Percentiles rank a stretch among this genome's conserved stretches.
These are phyloP conservation scores for Malbranchea zuffiana DNA, from an alignment of 2,329 filamentous ascomycete genomes.

Conservation along the genomic window DNA sequence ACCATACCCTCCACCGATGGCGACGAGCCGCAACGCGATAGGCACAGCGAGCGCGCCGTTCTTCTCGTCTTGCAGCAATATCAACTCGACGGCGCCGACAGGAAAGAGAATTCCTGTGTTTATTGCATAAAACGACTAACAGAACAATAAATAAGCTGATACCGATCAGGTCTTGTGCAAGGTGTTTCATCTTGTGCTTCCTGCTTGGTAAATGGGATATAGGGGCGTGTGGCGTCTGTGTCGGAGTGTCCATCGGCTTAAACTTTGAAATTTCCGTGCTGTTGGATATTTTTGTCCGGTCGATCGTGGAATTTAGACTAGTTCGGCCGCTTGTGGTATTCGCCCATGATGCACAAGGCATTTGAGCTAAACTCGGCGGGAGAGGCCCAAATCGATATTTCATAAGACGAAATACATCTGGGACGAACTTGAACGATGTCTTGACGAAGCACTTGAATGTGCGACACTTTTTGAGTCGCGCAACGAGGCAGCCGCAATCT, in stretches of 20 bases:
- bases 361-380: slow-evolving; percentile 14
- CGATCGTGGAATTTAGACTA: neutral
- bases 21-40: slow-evolving; percentile 45
- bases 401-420: slow-evolving; percentile 21
- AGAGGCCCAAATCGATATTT: slow-evolving; percentile 21
- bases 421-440: slow-evolving; percentile 21
- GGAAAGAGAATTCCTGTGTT: slow-evolving; percentile 30
- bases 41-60: slow-evolving; percentile 41
- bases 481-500: slow-evolving; percentile 20
- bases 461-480: slow-evolving; percentile 18
- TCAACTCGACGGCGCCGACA: slow-evolving; percentile 43
- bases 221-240: slow-evolving; percentile 4
- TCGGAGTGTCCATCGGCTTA: neutral
- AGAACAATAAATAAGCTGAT: slow-evolving; percentile 35
- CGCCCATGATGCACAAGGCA: slow-evolving; percentile 10
- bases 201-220: slow-evolving; percentile 5
- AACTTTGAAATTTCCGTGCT: neutral
- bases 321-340: neutral
- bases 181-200: slow-evolving; percentile 10
- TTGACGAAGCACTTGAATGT: slow-evolving; percentile 23
- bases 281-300: neutral
- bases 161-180: slow-evolving; percentile 30
- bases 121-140: slow-evolving; percentile 27
- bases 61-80: slow-evolving; percentile 43
- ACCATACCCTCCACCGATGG: slow-evolving; percentile 42